Evolutionary conservation across 2,329 filamentous ascomycete genomes (phyloP).

Genomic region (Nemania serpens): DNA sequence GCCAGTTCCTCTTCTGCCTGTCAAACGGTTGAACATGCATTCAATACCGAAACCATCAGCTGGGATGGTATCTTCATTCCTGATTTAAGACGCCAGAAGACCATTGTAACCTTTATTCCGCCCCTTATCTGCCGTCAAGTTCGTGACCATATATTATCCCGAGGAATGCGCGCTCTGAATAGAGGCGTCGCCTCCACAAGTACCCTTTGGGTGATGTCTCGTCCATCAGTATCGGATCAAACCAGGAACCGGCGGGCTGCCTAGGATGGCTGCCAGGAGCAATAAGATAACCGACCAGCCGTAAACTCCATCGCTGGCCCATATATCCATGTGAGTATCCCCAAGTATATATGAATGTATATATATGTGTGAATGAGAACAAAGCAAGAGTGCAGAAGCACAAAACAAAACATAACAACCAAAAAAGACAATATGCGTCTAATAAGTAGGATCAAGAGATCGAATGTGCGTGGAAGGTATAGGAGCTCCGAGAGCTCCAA

Average conservation of each 20-base stretch:
- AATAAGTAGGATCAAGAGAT: conserved; percentile 19
- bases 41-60: neutral
- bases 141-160: conserved; percentile 7
- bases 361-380: conserved; percentile 17
- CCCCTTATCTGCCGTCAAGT: conserved; percentile 5
- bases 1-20: neutral
- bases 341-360: conserved; percentile 14
- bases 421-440: conserved; percentile 23
- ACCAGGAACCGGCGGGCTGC: neutral
- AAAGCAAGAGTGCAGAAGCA: conserved; percentile 2
- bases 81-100: neutral
- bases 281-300: conserved; percentile 21
- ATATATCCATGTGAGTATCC: conserved; percentile 24
- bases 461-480: conserved; percentile 6
- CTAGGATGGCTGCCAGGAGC: conserved; percentile 2
- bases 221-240: conserved; percentile 10
- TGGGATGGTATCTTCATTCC: conserved; percentile 1
- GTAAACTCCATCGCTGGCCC: conserved; percentile 36
- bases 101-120: neutral
- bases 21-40: neutral
- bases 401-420: neutral
- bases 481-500: conserved; percentile 6
- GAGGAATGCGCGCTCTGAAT: neutral
- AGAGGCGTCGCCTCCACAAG: neutral
- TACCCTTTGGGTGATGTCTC: neutral